Evolutionary conservation across 352 stramenopile species (phyloP).

Genomic region (Blastocystis sp.): DNA sequence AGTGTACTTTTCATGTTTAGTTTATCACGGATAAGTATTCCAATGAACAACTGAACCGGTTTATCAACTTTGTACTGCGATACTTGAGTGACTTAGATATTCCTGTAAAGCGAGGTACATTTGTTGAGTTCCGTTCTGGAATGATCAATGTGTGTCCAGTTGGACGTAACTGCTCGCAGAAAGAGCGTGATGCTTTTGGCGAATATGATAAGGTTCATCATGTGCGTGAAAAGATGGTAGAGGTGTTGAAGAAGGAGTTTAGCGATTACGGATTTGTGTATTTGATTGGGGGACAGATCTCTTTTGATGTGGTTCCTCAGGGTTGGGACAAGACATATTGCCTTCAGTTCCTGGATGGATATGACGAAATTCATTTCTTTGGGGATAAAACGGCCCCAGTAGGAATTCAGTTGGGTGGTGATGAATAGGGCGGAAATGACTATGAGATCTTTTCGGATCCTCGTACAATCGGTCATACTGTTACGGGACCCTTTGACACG

Average conservation of each 20-base stretch:
- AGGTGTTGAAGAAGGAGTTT: not conserved
- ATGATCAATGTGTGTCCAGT: constrained; percentile 63
- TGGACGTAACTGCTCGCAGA: not conserved
- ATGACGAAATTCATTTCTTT: constrained; percentile 59
- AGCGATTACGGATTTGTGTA: constrained; percentile 28
- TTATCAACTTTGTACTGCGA: constrained; percentile 41
- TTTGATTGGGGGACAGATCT: constrained; percentile 57
- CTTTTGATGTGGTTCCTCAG: constrained; percentile 53
- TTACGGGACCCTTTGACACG: constrained; percentile 25
- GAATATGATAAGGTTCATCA: constrained; percentile 57
- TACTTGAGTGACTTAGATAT: constrained; percentile 57
- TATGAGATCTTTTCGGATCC: constrained; percentile 3
- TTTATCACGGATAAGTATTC: constrained; percentile 47
- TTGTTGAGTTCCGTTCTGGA: constrained; percentile 57
- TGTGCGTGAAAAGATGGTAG: constrained; percentile 22
- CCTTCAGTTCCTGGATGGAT: constrained; percentile 31
- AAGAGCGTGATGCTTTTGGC: constrained; percentile 36
- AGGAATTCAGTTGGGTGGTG: not conserved
- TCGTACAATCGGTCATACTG: not conserved
- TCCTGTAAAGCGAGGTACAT: constrained; percentile 46
- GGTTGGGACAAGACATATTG: constrained; percentile 60
- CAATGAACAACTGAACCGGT: constrained; percentile 21
- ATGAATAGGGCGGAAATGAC: constrained; percentile 41
- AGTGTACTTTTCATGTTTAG: not conserved
- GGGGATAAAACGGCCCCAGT: constrained; percentile 20